Evolutionary conservation across 1,284 basidiomycete species (phyloP).

Genomic region (Ganoderma leucocontextum): DNA sequence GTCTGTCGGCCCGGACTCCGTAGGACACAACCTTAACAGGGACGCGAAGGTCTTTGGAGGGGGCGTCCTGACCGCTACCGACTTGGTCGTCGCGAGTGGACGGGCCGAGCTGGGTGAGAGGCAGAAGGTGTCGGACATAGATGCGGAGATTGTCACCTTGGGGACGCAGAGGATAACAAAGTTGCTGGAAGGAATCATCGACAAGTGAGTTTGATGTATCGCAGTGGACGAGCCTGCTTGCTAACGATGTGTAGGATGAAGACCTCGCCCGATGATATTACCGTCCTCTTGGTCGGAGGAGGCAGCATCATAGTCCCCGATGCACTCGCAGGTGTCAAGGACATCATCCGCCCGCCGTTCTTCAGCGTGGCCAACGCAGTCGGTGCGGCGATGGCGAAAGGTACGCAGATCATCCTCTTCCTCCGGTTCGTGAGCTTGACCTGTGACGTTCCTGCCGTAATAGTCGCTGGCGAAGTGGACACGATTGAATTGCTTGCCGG

Average conservation of each 20-base stretch:
- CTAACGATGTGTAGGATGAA: slow-evolving; percentile 53
- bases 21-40: slow-evolving; percentile 58
- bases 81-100: slow-evolving; percentile 54
- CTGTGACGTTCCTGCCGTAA: background rate
- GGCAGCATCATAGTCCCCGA: slow-evolving; percentile 56
- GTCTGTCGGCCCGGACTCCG: slow-evolving; percentile 64
- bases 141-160: slow-evolving; percentile 39
- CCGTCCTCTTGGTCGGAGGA: slow-evolving; percentile 61
- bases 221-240: background rate
- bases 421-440: background rate
- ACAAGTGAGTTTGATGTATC: slow-evolving; percentile 34
- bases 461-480: slow-evolving; percentile 46
- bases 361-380: slow-evolving; percentile 66
- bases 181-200: slow-evolving; percentile 55
- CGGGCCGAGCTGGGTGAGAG: slow-evolving; percentile 48
- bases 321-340: slow-evolving; percentile 52
- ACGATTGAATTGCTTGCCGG: slow-evolving; percentile 53
- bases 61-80: slow-evolving; percentile 58
- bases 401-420: slow-evolving; percentile 31
- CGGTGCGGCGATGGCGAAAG: slow-evolving; percentile 57
- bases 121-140: slow-evolving; percentile 41
- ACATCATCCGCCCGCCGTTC: slow-evolving; percentile 57
- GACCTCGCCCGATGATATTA: slow-evolving; percentile 57
- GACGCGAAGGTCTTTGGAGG: slow-evolving; percentile 61
- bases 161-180: slow-evolving; percentile 53